Evolutionary conservation across 2,329 filamentous ascomycete genomes (phyloP), one percentile per base, ranked within the genome.

Genomic region (Fusarium xyrophilum): DNA sequence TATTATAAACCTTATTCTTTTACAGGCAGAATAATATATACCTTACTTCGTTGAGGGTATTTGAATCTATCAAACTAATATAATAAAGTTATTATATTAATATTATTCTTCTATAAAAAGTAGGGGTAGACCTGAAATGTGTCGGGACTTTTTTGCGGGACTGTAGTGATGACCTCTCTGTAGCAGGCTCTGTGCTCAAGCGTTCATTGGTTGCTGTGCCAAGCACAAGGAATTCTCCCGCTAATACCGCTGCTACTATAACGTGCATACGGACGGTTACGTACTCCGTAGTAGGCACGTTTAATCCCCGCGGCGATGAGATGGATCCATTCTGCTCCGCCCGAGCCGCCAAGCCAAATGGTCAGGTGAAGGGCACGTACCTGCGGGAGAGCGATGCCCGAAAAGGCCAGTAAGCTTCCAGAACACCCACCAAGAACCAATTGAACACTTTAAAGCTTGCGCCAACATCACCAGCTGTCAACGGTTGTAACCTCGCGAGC

Each of bases 371-470:
- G 17, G 67, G 65, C 69, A 72, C 69, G 69, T 72, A 72, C 64
- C 56, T 54, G 58, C 56, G 53, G 56, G 46, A 43, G 44, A 68
- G 68, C 64, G 67, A 62, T 71, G 48, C 68, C 71, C 60, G 63
- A 74, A 74, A 62, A 74, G 72, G 72, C 71, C 72, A 74, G 47
- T 66, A 69, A 69, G 69, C 72, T 74, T 73, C 72, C 59, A 73
- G 72, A 72, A 71, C 60, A 63, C 46, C 63, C 60, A 65, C 52
- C 57, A 56, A 48, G 28, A 43, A 19, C 28, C 43, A 56, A 46
- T 56, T 61, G 62, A 42, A 51, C 40, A 40, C 23, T 43, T 56
- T 50, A 56, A 56, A 59, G 53, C 55, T 56, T 60, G 46, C 44
- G 39, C 33, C 39, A 52, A 50, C 55, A 54, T 58, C 65, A 40